Evolutionary conservation across 352 stramenopile genomes (phyloP), one percentile per base, ranked within the genome.

Genomic region (Blastocystis sp.): DNA sequence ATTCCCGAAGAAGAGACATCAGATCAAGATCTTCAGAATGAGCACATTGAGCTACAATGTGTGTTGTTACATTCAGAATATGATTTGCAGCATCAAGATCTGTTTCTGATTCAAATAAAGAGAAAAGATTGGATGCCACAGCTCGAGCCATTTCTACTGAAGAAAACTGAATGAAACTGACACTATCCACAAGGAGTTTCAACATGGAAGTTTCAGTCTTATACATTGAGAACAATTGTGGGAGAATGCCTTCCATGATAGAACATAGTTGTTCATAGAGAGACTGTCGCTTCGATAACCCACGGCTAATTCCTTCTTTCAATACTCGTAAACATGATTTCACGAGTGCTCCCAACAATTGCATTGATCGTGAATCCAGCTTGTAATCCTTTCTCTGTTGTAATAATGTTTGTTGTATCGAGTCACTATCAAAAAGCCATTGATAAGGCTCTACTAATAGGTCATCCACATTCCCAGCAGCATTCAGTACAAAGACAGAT

Each of bases 401-500:
- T 9, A 46, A 9, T 9, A 46, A 46, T 9, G 39, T 46, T 46
- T 46, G 39, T 46, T 46, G 3, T 9, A 46, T 46, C 2, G 39
- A 46, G 39, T 46, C 39, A 46, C 2, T 46, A 46, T 46, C 39
- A 46, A 46, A 46, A 2, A 46, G 9, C 39, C 39, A 46, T 9
- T 46, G 39, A 46, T 46, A 46, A 46, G 39, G 39, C 2, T 46
- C 39, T 2, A 46, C 39, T 9, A 2, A 9, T 9, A 46, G 39
- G 9, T 46, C 39, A 46, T 46, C 39, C 2, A 46, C 39, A 46
- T 46, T 46, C 2, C 39, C 39, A 46, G 39, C 39, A 37, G 69
- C 69, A 52, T 80, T 80, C 24, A 49, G 43, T 16, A 80, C 69
- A 52, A 80, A 80, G 39, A 80, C 49, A 21, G n/a, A 58, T 54